Evolutionary conservation across 805 yeast species (phyloP).

Genomic region (Teunomyces kruisii): DNA sequence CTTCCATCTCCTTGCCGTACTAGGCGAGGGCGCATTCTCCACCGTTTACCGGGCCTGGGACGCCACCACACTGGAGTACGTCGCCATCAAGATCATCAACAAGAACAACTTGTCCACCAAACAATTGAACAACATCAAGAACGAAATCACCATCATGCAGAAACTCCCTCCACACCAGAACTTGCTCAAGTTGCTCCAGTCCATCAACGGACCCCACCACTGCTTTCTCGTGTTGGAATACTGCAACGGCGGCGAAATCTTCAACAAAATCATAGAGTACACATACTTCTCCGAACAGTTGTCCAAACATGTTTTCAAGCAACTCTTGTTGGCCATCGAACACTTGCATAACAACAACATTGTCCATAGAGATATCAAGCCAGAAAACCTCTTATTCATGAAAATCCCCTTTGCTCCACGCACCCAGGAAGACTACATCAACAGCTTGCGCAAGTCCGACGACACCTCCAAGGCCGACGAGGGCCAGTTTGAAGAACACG

Average conservation of each 20-base stretch:
- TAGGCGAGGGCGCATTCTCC: slow-evolving; percentile 92
- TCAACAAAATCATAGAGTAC: slow-evolving; percentile 73
- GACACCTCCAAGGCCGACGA: slow-evolving; percentile 62
- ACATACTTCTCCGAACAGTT: slow-evolving; percentile 76
- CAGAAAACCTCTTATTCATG: slow-evolving; percentile 69
- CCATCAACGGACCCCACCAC: slow-evolving; percentile 49
- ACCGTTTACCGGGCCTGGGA: slow-evolving; percentile 74
- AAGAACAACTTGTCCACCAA: slow-evolving; percentile 54
- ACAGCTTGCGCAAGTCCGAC: slow-evolving; percentile 48
- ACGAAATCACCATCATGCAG: slow-evolving; percentile 75
- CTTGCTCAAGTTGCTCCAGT: slow-evolving; percentile 54
- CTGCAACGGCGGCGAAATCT: slow-evolving; percentile 77
- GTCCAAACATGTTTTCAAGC: slow-evolving; percentile 69
- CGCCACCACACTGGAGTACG: slow-evolving; percentile 36
- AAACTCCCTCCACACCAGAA: slow-evolving; percentile 48
- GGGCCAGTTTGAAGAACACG: slow-evolving; percentile 50
- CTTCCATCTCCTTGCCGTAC: slow-evolving; percentile 28
- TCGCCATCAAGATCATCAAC: slow-evolving; percentile 77
- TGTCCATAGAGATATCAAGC: slow-evolving; percentile 82
- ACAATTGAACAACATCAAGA: slow-evolving; percentile 57
- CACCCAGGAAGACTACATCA: slow-evolving; percentile 26
- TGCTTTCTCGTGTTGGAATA: slow-evolving; percentile 69
- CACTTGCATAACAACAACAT: slow-evolving; percentile 66
- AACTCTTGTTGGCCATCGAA: slow-evolving; percentile 67
- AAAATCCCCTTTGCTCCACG: slow-evolving; percentile 50